Evolutionary conservation across 2,329 filamentous ascomycete genomes (phyloP).

Genomic region (Pleoardoris graminearum): DNA sequence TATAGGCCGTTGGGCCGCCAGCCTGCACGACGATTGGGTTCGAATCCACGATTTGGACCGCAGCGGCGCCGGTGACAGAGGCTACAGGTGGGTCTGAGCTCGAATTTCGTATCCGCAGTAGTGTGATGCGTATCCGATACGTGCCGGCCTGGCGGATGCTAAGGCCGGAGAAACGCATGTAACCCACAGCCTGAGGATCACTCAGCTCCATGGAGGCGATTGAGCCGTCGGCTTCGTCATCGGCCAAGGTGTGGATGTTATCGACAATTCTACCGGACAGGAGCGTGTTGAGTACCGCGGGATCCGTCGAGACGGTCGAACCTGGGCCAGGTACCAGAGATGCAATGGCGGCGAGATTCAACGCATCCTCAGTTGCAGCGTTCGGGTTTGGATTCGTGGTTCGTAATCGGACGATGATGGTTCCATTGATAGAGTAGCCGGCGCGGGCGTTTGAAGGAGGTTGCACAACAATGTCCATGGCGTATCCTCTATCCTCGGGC

Average conservation of each 20-base stretch:
- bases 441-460: conserved; percentile 40
- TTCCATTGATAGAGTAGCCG: conserved; percentile 36
- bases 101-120: conserved; percentile 38
- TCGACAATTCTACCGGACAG: conserved; percentile 39
- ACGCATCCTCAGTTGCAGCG: conserved; percentile 38
- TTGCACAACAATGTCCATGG: conserved; percentile 46
- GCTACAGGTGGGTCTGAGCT: conserved; percentile 31
- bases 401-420: conserved; percentile 40
- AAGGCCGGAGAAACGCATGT: conserved; percentile 45
- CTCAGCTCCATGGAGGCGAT: conserved; percentile 44
- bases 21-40: conserved; percentile 39
- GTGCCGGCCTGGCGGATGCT: conserved; percentile 42
- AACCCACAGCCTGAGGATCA: conserved; percentile 41
- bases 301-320: conserved; percentile 33
- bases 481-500: conserved; percentile 39
- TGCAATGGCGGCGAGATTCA: conserved; percentile 40
- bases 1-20: conserved; percentile 27
- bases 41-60: conserved; percentile 41
- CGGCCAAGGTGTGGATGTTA: conserved; percentile 42
- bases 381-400: conserved; percentile 37
- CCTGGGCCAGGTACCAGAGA: conserved; percentile 36
- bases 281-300: conserved; percentile 33
- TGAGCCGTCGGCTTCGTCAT: conserved; percentile 42
- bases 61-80: conserved; percentile 29
- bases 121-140: conserved; percentile 44